Evolutionary conservation across 306 rosid species (phyloP), one percentile per base, ranked within the genome.

Genomic region (Vigna hirtella): DNA sequence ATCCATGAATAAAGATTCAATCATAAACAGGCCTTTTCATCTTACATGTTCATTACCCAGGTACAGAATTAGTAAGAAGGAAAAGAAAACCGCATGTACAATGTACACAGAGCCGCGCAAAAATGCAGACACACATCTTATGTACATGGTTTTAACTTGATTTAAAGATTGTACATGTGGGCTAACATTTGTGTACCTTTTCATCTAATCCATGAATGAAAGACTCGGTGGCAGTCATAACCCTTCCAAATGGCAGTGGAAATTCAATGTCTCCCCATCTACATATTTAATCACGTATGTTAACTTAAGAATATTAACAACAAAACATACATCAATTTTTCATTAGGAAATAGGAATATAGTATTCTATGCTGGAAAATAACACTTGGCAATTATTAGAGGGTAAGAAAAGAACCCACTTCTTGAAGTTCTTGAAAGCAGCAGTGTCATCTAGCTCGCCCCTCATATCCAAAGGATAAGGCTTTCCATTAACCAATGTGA

Each of bases 381-480:
- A 77, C 17, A 64, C 50, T 61, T 59, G 68, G 64, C 10, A 48
- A 62, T 57, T 17, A 58, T 72, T 66, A 20, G 79, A 62, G 43
- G 55, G 64, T 83, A 82, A 63, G 58, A 32, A 84, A 82, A 58
- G 53, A 32, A 71, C 84, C 55, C 66, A 94, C 98, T 90, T 94
- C 78, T 94, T 94, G 92, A 94, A 94, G 86, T 94, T 94, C 88
- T 92, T 94, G 94, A 94, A 94, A 74, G 91, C 89, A 75, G 97
- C 97, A 66, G 98, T 94, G 84, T 92, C 98, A 78, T 94, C 98
- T 34, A 94, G 82, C 84, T 94, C 97, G 82, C 98, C 97, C 88
- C 98, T 94, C 98, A 94, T 94, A 86, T 94, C 97, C 89, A 94
- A 87, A 81, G 98, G 98, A 90, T 89, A 94, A 59, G 98, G 97